Evolutionary conservation across 2,329 filamentous ascomycete species (phyloP).

Genomic region (Aureobasidium sp.): DNA sequence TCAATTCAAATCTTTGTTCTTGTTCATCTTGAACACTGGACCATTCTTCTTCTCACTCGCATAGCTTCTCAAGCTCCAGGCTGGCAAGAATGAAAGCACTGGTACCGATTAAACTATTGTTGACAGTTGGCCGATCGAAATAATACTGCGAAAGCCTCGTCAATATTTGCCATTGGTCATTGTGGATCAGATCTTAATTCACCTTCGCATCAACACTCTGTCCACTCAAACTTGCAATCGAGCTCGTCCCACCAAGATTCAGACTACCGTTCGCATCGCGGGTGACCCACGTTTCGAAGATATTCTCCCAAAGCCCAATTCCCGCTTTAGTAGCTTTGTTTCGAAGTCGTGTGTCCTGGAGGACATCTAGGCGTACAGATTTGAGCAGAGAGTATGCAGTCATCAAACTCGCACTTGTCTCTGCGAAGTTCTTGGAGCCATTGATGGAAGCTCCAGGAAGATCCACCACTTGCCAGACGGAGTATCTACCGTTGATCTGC

Average conservation of each 20-base stretch:
- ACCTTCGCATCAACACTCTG: background rate
- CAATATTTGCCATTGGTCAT: background rate
- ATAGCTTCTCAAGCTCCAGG: background rate
- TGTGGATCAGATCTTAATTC: background rate
- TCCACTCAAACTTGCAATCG: conserved; percentile 3
- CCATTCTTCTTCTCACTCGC: no score
- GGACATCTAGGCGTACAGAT: background rate
- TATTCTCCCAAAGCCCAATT: background rate
- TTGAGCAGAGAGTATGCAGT: conserved; percentile 6
- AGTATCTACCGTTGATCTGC: background rate
- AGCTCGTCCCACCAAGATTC: conserved; percentile 1
- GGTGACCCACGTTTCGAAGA: background rate
- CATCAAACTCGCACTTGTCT: conserved; percentile 11
- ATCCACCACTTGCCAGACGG: conserved; percentile 6
- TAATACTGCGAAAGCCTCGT: background rate
- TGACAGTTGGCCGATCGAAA: background rate
- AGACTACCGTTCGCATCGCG: background rate
- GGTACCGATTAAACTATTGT: conserved; percentile 5
- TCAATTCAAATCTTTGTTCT: no score
- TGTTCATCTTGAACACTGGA: no score
- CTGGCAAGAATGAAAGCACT: conserved; percentile 5
- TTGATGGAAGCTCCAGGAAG: conserved; percentile 6
- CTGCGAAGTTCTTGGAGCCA: background rate
- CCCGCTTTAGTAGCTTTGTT: background rate
- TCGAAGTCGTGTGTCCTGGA: background rate